These are phyloP conservation scores for Coniferiporia sulphurascens DNA, from an alignment of 1,284 basidiomycete genomes.

Conservation along the genomic window DNA sequence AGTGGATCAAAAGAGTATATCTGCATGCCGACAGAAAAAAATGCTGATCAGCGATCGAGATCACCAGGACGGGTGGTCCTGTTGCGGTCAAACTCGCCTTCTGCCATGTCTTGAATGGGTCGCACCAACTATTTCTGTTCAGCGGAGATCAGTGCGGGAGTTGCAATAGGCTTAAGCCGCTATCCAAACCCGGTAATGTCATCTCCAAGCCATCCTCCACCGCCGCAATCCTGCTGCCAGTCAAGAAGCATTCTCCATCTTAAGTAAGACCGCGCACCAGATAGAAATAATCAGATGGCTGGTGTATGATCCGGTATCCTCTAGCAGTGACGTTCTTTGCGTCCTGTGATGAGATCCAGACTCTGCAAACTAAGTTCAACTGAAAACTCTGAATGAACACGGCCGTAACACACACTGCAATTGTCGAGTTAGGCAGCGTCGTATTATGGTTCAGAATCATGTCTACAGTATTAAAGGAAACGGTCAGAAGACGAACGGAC, in stretches of 20 bases:
- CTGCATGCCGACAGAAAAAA: neutral
- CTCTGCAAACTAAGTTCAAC: conserved; percentile 21
- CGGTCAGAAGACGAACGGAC: neutral
- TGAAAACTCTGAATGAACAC: neutral
- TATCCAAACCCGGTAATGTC: conserved; percentile 7
- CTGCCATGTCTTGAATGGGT: conserved; percentile 53
- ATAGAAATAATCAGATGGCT: conserved; percentile 56
- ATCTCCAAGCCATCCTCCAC: conserved; percentile 40
- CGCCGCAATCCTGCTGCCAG: conserved; percentile 33
- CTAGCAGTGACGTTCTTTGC: conserved; percentile 39
- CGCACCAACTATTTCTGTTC: conserved; percentile 38
- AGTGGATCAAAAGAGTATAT: conserved; percentile 53
- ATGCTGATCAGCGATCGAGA: too few species aligned
- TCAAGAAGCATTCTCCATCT: neutral
- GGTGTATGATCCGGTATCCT: conserved; percentile 49
- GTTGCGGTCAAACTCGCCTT: conserved; percentile 26
- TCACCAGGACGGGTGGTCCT: conserved; percentile 17
- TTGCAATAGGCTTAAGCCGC: neutral
- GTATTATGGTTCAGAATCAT: conserved; percentile 31
- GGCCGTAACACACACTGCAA: conserved; percentile 30
- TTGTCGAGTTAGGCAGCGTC: conserved; percentile 30
- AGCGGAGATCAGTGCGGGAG: conserved; percentile 11
- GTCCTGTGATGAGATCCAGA: conserved; percentile 42
- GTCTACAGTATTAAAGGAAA: conserved; percentile 21
- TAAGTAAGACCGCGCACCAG: conserved; percentile 33